These are phyloP conservation scores for Rhizopogon sp. DNA, from an alignment of 768 basidiomycete genomes.

Conservation along the genomic window DNA sequence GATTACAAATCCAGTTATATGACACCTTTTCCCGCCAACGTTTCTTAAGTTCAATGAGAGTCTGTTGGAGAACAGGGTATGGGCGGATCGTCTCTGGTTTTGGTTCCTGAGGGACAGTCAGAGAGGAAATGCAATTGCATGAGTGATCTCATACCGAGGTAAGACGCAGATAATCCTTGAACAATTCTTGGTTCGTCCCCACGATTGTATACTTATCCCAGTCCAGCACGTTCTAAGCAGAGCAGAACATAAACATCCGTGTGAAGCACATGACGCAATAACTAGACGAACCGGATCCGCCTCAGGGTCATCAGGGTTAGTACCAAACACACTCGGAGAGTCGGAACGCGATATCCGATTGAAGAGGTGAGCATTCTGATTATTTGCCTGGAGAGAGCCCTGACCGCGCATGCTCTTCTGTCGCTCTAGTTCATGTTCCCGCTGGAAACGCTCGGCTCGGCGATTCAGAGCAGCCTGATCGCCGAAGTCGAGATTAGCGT, in stretches of 20 bases:
- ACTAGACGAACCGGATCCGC: constrained; percentile 55
- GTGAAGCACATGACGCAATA: neutral
- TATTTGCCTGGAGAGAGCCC: constrained; percentile 37
- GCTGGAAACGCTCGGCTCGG: constrained; percentile 85
- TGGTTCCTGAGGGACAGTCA: constrained; percentile 68
- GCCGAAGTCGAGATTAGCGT: constrained; percentile 43
- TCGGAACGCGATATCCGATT: constrained; percentile 36
- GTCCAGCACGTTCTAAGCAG: constrained; percentile 80
- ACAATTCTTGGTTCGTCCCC: constrained; percentile 81
- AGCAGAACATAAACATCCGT: constrained; percentile 1
- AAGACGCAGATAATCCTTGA: constrained; percentile 93
- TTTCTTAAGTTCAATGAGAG: constrained; percentile 79
- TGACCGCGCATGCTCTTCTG: constrained; percentile 45
- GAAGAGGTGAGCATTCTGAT: constrained; percentile 51
- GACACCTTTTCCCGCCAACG: constrained; percentile 76
- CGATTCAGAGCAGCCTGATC: constrained; percentile 69
- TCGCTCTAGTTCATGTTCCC: constrained; percentile 83
- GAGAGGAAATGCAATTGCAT: neutral
- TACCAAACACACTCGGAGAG: constrained; percentile 45
- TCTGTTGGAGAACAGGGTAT: constrained; percentile 75
- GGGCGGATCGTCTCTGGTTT: constrained; percentile 94
- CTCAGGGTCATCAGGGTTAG: constrained; percentile 61
- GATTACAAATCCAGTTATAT: constrained; percentile 93
- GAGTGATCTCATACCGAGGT: constrained; percentile 60
- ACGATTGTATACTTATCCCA: constrained; percentile 98